Base-by-base conservation (phyloP, 2,329 filamentous ascomycete species). In the Sclerotinia borealis region DNA sequence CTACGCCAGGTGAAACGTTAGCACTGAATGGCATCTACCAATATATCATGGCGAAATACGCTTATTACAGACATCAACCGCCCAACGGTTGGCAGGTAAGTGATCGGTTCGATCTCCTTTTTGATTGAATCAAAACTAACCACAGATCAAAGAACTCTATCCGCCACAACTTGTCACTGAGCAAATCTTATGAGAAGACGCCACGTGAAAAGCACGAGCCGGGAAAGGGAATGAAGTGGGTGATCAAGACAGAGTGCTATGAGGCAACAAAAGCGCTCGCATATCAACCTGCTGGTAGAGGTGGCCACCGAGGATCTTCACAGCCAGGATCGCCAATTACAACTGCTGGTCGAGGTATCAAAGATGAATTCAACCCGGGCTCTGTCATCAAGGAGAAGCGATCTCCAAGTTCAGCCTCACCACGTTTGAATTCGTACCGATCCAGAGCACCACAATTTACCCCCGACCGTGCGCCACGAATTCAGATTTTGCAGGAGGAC, bases 171-270 rank as follows among this genome's bases (percentile, higher is more conserved):
- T 77, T 99, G 17, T 98, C 95, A 1, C 78, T 99, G 48, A 98
- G 96, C 76, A 96, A 97, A 75, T 87, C 89, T 0, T 99, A 99
- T 72, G 88, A 92, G 70, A 99, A 99, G 76, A 90, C 96, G 10
- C 90, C 95, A 3, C 88, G 95, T 52, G 88, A 91, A 19, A 96
- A 92, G 0, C 92, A 98, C 70, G 95, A 99, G 75, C 95, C 95
- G 27, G 95, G 95, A 15, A 99, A 99, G 75, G 95, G 95, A 34
- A 98, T 97, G 92, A 98, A 98, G 75, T 99, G 95, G 95, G 91
- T 93, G 76, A 93, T 99, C 72, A 87, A 91, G 4, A 83, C 90
- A 1, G 91, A 96, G 67, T 84, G 88, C 68, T 87, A 89, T 55
- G 91, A 97, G 22, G 93, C 96, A 90, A 66, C 55, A 66, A 64